phyloP scores from a whole-genome alignment of 2,329 filamentous ascomycete species.

The Paracamarosporium sp. region DNA sequence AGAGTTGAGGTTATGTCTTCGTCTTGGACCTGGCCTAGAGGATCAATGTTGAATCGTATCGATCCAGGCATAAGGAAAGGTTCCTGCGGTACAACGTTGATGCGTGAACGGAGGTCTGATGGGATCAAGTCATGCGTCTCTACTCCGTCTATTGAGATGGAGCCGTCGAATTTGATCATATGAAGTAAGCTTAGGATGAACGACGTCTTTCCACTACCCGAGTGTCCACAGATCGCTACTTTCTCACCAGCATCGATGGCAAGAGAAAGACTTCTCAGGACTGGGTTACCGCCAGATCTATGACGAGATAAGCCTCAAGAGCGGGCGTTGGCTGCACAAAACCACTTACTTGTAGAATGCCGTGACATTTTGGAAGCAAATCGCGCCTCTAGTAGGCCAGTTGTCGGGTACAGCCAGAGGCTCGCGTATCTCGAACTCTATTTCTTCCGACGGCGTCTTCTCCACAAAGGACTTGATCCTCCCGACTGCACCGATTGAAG shows the following conservation, averaged over 20 bases:
- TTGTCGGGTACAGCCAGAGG: slow-evolving; percentile 29
- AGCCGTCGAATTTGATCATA: slow-evolving; percentile 47
- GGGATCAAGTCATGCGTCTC: slow-evolving; percentile 50
- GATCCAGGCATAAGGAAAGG: slow-evolving; percentile 53
- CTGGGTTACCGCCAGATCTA: slow-evolving; percentile 15
- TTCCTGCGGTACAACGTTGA: slow-evolving; percentile 57
- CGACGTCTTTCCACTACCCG: slow-evolving; percentile 47
- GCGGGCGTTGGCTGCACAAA: not conserved
- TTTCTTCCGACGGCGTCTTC: slow-evolving; percentile 54
- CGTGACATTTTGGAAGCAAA: slow-evolving; percentile 45
- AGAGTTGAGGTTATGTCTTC: slow-evolving; percentile 46
- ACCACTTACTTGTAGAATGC: slow-evolving; percentile 30
- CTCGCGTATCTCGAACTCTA: slow-evolving; percentile 45
- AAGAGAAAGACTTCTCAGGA: slow-evolving; percentile 52
- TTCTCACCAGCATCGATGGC: slow-evolving; percentile 52
- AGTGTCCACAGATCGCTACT: slow-evolving; percentile 57
- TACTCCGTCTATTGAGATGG: slow-evolving; percentile 53
- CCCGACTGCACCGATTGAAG: slow-evolving; percentile 61
- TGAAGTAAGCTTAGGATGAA: slow-evolving; percentile 53
- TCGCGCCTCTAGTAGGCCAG: slow-evolving; percentile 49
- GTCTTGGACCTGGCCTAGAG: slow-evolving; percentile 37
- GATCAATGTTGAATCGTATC: slow-evolving; percentile 55
- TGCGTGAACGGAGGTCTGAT: slow-evolving; percentile 47
- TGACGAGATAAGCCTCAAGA: not conserved
- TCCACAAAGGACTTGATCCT: slow-evolving; percentile 58